Evolutionary conservation across 805 yeast genomes (phyloP), one percentile per base, ranked within the genome.

Genomic region (Torulaspora microellipsoides): DNA sequence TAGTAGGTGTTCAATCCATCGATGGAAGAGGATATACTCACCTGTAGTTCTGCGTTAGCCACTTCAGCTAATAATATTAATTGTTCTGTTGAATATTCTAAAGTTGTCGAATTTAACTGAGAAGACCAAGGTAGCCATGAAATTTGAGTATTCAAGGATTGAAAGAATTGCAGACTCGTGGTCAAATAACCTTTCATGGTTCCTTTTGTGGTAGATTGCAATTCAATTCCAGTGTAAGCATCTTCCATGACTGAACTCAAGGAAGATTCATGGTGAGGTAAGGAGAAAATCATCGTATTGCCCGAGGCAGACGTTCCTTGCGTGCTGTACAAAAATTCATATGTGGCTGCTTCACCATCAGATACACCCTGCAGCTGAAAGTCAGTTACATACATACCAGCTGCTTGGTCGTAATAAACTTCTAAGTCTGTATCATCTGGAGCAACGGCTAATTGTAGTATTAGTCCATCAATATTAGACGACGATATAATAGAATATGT

Each of bases 341-440:
- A 81, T 13, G 64, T 57, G 9, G 80, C 83, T 20, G 66, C 49
- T 3, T 64, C 46, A 13, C 79, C 78, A 20, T 68, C 66, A 12
- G 72, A 52, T 17, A 72, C 59, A 42, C 84, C 86, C 15, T 56
- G 52, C 15, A 81, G 55, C 3, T 56, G 45, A 14, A 80, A 81
- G 28, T 69, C 71, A 2, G 73, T 71, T 3, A 76, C 78, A 56
- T 81, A 85, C 51, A 72, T 67, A 32, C 95, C 95, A 32, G 93
- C 90, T 15, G 84, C 78, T 29, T 42, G 40, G 23, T 46, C 49
- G 56, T 81, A 80, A 48, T 60, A 65, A 7, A 66, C 59, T 17
- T 73, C 77, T 36, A 60, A 45, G n/a, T 54, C 60, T 7, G 56
- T 11, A 15, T 42, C 43, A 3, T 15, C 58, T 23, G 78, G 72